These are phyloP conservation scores for Rhodotorula babjevae DNA, from an alignment of 768 basidiomycete genomes.

Conservation along the genomic window DNA sequence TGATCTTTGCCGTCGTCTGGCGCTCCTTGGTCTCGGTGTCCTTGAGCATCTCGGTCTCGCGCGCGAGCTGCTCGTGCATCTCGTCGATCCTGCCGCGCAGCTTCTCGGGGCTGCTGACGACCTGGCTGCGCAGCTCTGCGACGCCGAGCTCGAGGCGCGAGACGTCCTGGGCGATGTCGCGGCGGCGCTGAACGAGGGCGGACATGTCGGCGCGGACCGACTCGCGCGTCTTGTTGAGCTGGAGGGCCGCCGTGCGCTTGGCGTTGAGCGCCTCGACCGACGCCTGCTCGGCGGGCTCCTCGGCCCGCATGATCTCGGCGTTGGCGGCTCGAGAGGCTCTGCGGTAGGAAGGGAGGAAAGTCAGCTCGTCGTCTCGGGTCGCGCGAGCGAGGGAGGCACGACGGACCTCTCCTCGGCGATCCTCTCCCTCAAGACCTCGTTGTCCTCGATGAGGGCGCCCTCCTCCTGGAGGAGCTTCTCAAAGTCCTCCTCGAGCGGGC, in stretches of 20 bases:
- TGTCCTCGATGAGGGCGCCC: constrained; percentile 17
- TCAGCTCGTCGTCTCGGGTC: not conserved
- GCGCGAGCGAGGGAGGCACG: not conserved
- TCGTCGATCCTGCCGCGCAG: constrained; percentile 19
- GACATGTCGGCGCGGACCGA: not conserved
- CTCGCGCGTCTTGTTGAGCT: constrained; percentile 10
- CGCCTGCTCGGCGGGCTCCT: not conserved
- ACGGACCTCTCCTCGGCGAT: constrained; percentile 26
- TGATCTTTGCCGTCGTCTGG: constrained; percentile 29
- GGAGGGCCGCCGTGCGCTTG: constrained; percentile 6
- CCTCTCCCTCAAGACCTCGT: constrained; percentile 10
- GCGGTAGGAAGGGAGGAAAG: not conserved
- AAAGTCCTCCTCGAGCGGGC: constrained; percentile 30
- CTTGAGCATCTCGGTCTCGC: constrained; percentile 21
- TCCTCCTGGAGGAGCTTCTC: constrained; percentile 15
- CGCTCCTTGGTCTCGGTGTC: constrained; percentile 27
- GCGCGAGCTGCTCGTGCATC: constrained; percentile 12
- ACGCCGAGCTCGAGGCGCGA: constrained; percentile 18
- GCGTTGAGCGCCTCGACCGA: not conserved
- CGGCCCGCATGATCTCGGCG: not conserved
- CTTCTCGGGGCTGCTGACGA: constrained; percentile 29
- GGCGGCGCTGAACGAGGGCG: constrained; percentile 2
- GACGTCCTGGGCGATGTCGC: constrained; percentile 20
- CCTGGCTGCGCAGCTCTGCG: constrained; percentile 16
- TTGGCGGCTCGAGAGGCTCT: constrained; percentile 17